Evolutionary conservation across 2,329 filamentous ascomycete genomes (phyloP).

Genomic region (Tolypocladium album): DNA sequence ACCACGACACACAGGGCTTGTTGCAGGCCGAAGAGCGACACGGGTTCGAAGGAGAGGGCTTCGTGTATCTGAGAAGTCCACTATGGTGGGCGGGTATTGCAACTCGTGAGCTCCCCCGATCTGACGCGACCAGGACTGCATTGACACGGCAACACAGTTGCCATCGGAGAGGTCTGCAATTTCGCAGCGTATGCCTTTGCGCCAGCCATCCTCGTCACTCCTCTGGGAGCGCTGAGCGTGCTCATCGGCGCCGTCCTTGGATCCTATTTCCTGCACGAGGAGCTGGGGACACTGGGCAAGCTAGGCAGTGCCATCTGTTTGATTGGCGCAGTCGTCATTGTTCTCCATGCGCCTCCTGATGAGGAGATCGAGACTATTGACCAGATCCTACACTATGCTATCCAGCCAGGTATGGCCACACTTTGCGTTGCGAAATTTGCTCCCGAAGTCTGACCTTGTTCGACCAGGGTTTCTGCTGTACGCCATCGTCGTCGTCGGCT

Average conservation of each 20-base stretch:
- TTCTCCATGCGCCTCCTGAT: constrained; percentile 91
- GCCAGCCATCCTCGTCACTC: constrained; percentile 95
- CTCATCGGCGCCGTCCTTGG: constrained; percentile 90
- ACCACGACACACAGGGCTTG: constrained; percentile 51
- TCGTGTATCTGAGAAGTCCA: constrained; percentile 86
- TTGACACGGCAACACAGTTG: constrained; percentile 48
- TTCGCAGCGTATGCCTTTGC: constrained; percentile 98
- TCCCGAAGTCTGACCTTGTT: constrained; percentile 3
- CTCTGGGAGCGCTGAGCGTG: constrained; percentile 85
- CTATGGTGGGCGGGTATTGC: constrained; percentile 94
- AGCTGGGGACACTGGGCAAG: constrained; percentile 82
- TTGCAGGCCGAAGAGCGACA: constrained; percentile 84
- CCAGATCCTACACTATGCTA: constrained; percentile 79
- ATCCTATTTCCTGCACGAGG: constrained; percentile 87
- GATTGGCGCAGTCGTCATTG: constrained; percentile 93
- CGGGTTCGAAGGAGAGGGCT: constrained; percentile 95
- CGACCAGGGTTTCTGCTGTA: constrained; percentile 77
- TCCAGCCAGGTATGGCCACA: constrained; percentile 64
- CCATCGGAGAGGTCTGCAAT: constrained; percentile 88
- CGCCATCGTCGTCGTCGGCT: constrained; percentile 66
- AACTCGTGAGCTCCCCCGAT: constrained; percentile 51
- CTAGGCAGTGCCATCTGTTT: constrained; percentile 93
- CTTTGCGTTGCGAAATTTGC: not conserved
- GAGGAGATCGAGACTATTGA: constrained; percentile 86
- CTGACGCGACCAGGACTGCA: not conserved